These are phyloP conservation scores for Populus tremula DNA, from an alignment of 345 rosid species.

Conservation along the genomic window DNA sequence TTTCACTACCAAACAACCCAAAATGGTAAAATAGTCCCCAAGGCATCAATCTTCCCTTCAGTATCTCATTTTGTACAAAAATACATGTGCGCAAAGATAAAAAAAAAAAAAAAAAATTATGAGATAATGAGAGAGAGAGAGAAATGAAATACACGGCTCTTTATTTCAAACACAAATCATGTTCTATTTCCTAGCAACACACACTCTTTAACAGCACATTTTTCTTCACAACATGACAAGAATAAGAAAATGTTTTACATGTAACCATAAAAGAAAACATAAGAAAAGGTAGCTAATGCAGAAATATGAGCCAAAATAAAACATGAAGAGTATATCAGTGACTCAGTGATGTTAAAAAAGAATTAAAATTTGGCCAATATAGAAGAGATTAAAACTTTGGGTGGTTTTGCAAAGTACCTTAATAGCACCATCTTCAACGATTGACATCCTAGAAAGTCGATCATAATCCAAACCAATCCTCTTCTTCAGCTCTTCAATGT, in stretches of 20 bases:
- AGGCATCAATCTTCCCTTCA: background rate
- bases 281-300: too few species aligned
- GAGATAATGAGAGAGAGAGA: background rate
- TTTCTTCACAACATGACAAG: too few species aligned
- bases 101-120: too few species aligned
- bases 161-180: background rate
- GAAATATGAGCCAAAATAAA: too few species aligned
- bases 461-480: slow-evolving; percentile 43
- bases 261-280: too few species aligned
- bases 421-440: slow-evolving; percentile 49
- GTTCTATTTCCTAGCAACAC: too few species aligned
- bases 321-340: too few species aligned
- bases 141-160: background rate
- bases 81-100: background rate
- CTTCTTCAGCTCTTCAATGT: slow-evolving; percentile 45
- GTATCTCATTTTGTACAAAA: background rate
- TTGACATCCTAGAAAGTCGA: slow-evolving; percentile 45
- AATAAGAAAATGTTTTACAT: too few species aligned
- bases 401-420: slow-evolving; percentile 28
- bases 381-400: too few species aligned
- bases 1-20: background rate
- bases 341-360: too few species aligned
- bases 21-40: background rate
- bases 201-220: too few species aligned
- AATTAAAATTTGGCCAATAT: too few species aligned